Evolutionary conservation across 1,284 basidiomycete species (phyloP).

Genomic region (Trichosporon coremiiforme): DNA sequence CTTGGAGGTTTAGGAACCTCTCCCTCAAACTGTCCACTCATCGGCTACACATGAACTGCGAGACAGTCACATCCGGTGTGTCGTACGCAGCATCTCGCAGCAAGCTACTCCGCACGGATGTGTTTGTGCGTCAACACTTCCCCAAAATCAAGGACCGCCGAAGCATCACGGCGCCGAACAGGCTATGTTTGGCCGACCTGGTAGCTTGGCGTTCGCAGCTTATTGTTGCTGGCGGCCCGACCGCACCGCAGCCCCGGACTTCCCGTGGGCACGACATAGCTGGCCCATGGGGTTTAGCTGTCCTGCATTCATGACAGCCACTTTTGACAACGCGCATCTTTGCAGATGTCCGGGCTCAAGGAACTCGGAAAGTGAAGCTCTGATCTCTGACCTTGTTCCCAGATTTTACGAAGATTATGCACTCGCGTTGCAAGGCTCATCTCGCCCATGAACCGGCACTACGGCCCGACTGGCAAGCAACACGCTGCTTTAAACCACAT

Average conservation of each 20-base stretch:
- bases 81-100: slow-evolving; percentile 4
- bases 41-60: neutral
- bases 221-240: neutral
- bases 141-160: neutral
- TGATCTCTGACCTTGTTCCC: too few relatives aligned
- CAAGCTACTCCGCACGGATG: neutral
- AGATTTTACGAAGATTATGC: too few relatives aligned
- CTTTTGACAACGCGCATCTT: too few relatives aligned
- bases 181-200: neutral
- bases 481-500: too few relatives aligned
- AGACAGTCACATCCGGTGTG: neutral
- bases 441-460: too few relatives aligned
- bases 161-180: neutral
- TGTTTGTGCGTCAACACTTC: neutral
- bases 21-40: neutral
- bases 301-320: too few relatives aligned
- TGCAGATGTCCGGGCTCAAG: too few relatives aligned
- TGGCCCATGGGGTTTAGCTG: too few relatives aligned
- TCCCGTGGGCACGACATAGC: too few relatives aligned
- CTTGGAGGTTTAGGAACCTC: neutral
- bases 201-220: neutral
- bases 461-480: too few relatives aligned
- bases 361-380: too few relatives aligned
- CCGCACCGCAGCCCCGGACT: neutral
- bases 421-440: too few relatives aligned